Evolutionary conservation across 2,329 filamentous ascomycete genomes (phyloP).

Genomic region (Hirsutella minnesotensis): DNA sequence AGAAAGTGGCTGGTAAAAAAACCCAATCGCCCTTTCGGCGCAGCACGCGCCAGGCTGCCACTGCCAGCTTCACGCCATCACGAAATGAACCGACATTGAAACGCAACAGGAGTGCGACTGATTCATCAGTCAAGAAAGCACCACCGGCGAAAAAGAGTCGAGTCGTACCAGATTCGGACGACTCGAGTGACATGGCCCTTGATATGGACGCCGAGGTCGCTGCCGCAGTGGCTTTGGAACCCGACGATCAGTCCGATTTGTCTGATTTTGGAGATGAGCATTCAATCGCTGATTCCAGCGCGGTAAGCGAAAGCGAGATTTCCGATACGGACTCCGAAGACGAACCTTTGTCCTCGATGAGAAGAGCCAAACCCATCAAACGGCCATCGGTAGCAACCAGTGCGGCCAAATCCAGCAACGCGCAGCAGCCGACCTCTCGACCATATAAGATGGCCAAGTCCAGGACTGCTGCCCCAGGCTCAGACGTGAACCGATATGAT

Average conservation of each 20-base stretch:
- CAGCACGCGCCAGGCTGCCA: background rate
- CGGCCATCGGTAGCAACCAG: background rate
- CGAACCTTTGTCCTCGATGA: slow-evolving; percentile 14
- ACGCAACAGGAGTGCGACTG: slow-evolving; percentile 13
- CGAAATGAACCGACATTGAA: slow-evolving; percentile 8
- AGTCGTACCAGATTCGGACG: slow-evolving; percentile 18
- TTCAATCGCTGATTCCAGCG: slow-evolving; percentile 8
- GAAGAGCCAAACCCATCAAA: slow-evolving; percentile 6
- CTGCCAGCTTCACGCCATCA: slow-evolving; percentile 1
- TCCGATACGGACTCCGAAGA: slow-evolving; percentile 15
- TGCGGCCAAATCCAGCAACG: background rate
- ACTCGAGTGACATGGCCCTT: slow-evolving; percentile 10
- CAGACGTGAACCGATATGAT: too few relatives aligned
- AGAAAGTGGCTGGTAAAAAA: slow-evolving; percentile 3
- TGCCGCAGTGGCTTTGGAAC: slow-evolving; percentile 10
- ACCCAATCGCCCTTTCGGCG: slow-evolving; percentile 5
- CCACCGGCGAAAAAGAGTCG: slow-evolving; percentile 18
- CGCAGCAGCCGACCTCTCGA: too few relatives aligned
- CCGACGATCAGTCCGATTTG: slow-evolving; percentile 5
- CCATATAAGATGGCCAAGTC: too few relatives aligned
- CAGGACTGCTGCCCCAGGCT: too few relatives aligned
- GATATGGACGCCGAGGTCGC: slow-evolving; percentile 21
- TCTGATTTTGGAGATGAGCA: slow-evolving; percentile 7
- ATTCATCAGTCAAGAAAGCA: slow-evolving; percentile 5
- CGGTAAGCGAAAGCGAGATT: slow-evolving; percentile 7